These are phyloP conservation scores for Hyaloscypha finlandica DNA, from an alignment of 495 filamentous ascomycete species.

Conservation along the genomic window DNA sequence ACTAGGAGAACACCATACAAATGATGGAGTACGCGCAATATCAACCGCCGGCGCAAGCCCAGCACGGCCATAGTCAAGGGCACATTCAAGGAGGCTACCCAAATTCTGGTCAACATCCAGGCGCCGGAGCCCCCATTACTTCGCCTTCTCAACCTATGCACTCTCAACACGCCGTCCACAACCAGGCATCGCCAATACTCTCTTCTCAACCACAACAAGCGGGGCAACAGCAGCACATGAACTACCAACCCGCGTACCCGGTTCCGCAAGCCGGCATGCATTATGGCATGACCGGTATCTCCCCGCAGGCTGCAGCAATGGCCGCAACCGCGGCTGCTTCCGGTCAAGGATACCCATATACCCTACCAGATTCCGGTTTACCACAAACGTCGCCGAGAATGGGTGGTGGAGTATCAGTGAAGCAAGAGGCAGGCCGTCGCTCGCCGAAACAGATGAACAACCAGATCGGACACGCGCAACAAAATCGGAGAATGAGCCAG, in stretches of 20 bases:
- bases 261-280: constrained; percentile 60
- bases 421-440: constrained; percentile 59
- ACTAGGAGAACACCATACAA: constrained; percentile 33
- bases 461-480: constrained; percentile 38
- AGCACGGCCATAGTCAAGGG: constrained; percentile 55
- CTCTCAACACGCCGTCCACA: constrained; percentile 56
- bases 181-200: constrained; percentile 61
- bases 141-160: constrained; percentile 58
- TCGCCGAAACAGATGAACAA: constrained; percentile 64
- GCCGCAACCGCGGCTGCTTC: constrained; percentile 70
- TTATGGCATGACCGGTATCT: constrained; percentile 57
- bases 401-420: constrained; percentile 48
- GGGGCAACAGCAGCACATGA: constrained; percentile 51
- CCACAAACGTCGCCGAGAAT: constrained; percentile 64
- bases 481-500: constrained; percentile 60
- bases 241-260: constrained; percentile 58
- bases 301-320: constrained; percentile 67
- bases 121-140: constrained; percentile 49
- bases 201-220: constrained; percentile 57
- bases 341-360: constrained; percentile 56
- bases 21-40: constrained; percentile 75
- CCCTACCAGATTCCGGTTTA: constrained; percentile 54
- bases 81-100: constrained; percentile 51
- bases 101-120: constrained; percentile 46
- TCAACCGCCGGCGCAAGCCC: constrained; percentile 54